Evolutionary conservation across 441 rosid species (phyloP).

Genomic region (Eruca vesicaria): DNA sequence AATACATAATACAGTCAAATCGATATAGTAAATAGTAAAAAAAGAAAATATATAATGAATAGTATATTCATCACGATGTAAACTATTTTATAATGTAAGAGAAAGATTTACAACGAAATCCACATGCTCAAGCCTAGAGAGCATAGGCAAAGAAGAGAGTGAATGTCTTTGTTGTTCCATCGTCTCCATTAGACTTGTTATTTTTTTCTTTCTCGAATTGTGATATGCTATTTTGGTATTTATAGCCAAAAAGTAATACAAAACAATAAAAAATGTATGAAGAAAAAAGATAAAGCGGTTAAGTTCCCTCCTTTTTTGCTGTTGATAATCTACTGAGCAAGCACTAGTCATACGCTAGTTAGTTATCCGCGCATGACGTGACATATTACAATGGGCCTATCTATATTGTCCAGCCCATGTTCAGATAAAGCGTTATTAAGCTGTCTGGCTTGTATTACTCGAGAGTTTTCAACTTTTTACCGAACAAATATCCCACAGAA

Average conservation of each 20-base stretch:
- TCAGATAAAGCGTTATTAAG: neutral
- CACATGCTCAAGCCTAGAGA: conserved; percentile 56
- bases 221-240: neutral
- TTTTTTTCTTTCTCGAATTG: neutral
- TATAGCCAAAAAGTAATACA: conserved; percentile 4
- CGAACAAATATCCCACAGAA: neutral
- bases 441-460: neutral
- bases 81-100: neutral
- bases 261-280: conserved; percentile 7
- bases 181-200: conserved; percentile 27
- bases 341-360: conserved; percentile 32
- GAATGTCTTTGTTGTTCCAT: conserved; percentile 44
- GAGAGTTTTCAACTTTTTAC: neutral
- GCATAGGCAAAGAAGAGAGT: conserved; percentile 43
- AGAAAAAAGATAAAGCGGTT: conserved; percentile 18
- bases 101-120: conserved; percentile 47
- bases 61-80: neutral
- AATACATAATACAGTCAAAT: neutral
- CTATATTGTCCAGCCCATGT: neutral
- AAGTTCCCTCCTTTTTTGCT: conserved; percentile 36
- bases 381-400: neutral
- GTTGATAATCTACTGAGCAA: neutral
- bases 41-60: no score
- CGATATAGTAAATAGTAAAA: neutral
- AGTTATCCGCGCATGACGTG: conserved; percentile 14